Evolutionary conservation across 129 eudicot species (phyloP), one percentile per base, ranked within the genome.

Genomic region (Saposhnikovia divaricata): DNA sequence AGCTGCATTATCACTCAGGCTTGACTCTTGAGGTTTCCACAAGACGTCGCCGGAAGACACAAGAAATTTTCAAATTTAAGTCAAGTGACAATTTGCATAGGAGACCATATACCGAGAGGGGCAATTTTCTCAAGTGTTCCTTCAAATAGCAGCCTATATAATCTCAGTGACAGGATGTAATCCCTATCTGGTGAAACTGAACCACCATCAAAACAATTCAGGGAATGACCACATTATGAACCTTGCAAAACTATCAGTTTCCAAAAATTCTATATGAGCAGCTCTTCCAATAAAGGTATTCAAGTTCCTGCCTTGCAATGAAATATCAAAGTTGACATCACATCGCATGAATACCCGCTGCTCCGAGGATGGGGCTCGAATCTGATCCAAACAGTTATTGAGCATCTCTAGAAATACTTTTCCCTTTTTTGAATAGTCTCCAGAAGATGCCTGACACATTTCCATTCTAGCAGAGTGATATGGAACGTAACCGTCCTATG

Each of bases 191-290:
- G 68, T 59, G 31, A 59, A 6, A 59, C 68, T 59, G 23, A 42
- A 46, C 31, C 37, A 15, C 90, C 86, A 90, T 50, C 85, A 89
- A 79, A 95, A 95, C 43, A 90, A 82, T 53, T 95, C 98, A 12
- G 97, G 97, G 74, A 95, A 95, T 40, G 98, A 95, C 98, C 98
- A 95, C 97, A 95, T 92, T 42, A 92, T 89, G 83, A 95, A 92
- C 73, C 86, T 89, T 19, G 97, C 98, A 77, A 95, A 95, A 70
- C 89, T 83, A 78, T 95, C 98, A 0, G 93, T 79, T 82, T 95
- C 98, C 88, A 95, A 78, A 83, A 95, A 95, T 89, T 95, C 98
- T 5, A 95, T 95, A 79, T 95, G 98, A 72, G 98, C 98, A 48
- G 98, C 98, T 2, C 98, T 88, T 69, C 98, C 98, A 71, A 95